A percentile compares a stretch with the other conserved stretches of the same genome.
phyloP scores from a whole-genome alignment of 495 filamentous ascomycete genomes.

The Neurospora intermedia region DNA sequence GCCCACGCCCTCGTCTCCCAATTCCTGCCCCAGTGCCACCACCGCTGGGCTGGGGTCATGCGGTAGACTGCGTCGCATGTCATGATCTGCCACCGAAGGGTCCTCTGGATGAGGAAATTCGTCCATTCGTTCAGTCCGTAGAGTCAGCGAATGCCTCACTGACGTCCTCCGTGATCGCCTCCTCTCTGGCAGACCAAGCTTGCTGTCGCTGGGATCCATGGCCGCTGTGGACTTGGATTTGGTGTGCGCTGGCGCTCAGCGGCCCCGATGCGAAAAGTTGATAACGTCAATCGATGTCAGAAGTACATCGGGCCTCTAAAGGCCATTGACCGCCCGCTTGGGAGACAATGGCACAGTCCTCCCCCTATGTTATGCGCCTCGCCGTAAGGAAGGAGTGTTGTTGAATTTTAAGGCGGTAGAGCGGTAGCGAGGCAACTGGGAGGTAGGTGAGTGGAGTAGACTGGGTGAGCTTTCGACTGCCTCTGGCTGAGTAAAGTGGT shows the following conservation, averaged over 20 bases:
- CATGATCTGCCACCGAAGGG: not conserved
- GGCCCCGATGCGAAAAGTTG: not conserved
- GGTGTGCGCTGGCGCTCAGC: not conserved
- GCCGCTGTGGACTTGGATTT: not conserved
- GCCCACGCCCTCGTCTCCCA: not conserved
- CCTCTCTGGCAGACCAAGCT: constrained; percentile 11
- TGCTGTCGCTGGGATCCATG: constrained; percentile 27
- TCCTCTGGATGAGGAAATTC: not conserved
- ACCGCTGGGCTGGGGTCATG: not conserved
- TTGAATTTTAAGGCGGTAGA: not conserved
- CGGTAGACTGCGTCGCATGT: not conserved
- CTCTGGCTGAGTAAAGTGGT: not conserved
- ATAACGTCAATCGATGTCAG: not conserved
- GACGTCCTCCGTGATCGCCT: constrained; percentile 20
- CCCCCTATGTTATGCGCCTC: not conserved
- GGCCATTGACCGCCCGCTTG: not conserved
- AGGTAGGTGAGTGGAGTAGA: not conserved
- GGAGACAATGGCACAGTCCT: not conserved
- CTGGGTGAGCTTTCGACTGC: not conserved
- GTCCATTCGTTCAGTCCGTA: not conserved
- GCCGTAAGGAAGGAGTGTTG: not conserved
- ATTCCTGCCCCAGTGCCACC: not conserved
- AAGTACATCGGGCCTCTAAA: not conserved
- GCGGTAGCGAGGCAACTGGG: not conserved
- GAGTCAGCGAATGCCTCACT: constrained; percentile 21